Evolutionary conservation across 495 filamentous ascomycete species (phyloP).

Genomic region (Penicillium salamii): DNA sequence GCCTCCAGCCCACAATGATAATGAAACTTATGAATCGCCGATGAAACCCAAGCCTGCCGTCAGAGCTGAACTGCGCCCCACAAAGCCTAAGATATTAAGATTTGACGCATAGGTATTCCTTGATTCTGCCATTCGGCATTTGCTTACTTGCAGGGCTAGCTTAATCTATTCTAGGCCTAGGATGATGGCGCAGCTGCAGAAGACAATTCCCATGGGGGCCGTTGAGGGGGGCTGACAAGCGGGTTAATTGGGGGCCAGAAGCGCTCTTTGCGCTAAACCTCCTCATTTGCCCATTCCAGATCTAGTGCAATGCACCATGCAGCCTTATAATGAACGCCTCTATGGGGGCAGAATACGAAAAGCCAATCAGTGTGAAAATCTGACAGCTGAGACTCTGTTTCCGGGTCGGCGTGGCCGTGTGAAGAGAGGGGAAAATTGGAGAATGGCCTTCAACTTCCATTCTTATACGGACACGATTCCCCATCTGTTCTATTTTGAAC

Average conservation of each 20-base stretch:
- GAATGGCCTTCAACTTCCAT: not conserved
- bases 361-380: conserved; percentile 1
- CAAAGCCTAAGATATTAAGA: not conserved
- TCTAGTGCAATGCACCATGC: conserved; percentile 22
- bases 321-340: conserved; percentile 21
- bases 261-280: not conserved
- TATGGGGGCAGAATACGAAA: not conserved
- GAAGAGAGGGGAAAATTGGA: not conserved
- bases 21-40: not conserved
- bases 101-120: not conserved
- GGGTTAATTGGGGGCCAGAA: conserved; percentile 17
- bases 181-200: not conserved
- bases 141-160: too few relatives aligned
- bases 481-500: not conserved
- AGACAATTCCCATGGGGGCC: conserved; percentile 11
- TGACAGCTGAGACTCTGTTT: not conserved
- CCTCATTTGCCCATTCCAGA: conserved; percentile 8
- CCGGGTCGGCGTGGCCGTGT: conserved; percentile 5
- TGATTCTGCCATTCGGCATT: not conserved
- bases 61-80: conserved; percentile 22
- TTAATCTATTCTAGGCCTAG: not conserved
- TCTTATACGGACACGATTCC: not conserved
- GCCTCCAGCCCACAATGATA: conserved; percentile 11
- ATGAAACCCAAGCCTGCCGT: conserved; percentile 8
- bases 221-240: conserved; percentile 3